Conservation (phyloP, 257 asterid species). For the Gardenia jasminoides region DNA sequence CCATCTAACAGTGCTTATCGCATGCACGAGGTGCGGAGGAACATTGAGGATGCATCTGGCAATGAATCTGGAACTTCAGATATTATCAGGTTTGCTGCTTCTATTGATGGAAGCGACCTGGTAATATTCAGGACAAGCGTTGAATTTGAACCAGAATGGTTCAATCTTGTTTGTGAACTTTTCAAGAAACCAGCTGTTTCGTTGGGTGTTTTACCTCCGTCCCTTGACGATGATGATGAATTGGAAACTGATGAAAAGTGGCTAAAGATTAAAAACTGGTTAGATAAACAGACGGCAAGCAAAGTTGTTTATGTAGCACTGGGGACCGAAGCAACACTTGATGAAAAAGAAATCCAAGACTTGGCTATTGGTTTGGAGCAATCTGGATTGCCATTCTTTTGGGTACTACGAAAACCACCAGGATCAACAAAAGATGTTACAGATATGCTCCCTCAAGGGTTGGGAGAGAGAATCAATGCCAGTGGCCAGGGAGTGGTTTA, state of each 20-base stretch:
- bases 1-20: constrained; percentile 44
- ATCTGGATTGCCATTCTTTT: constrained; percentile 64
- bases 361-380: constrained; percentile 69
- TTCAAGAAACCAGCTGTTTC: constrained; percentile 63
- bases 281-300: constrained; percentile 37
- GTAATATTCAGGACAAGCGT: constrained; percentile 56
- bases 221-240: constrained; percentile 28
- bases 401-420: constrained; percentile 61
- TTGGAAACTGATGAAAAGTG: constrained; percentile 29
- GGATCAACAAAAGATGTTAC: constrained; percentile 18
- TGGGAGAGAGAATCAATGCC: constrained; percentile 36
- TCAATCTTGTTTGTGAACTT: constrained; percentile 40
- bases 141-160: constrained; percentile 82
- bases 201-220: constrained; percentile 55
- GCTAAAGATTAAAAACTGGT: constrained; percentile 48
- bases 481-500: constrained; percentile 32
- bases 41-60: constrained; percentile 64
- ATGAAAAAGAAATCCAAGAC: constrained; percentile 40
- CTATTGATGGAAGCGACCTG: constrained; percentile 56
- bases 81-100: constrained; percentile 46
- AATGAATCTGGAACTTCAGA: constrained; percentile 65
- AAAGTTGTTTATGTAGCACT: constrained; percentile 74
- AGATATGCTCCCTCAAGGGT: constrained; percentile 62
- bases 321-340: constrained; percentile 68
- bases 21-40: constrained; percentile 56